Evolutionary conservation across 495 filamentous ascomycete genomes (phyloP).

Genomic region (Amphirosellinia nigrospora): DNA sequence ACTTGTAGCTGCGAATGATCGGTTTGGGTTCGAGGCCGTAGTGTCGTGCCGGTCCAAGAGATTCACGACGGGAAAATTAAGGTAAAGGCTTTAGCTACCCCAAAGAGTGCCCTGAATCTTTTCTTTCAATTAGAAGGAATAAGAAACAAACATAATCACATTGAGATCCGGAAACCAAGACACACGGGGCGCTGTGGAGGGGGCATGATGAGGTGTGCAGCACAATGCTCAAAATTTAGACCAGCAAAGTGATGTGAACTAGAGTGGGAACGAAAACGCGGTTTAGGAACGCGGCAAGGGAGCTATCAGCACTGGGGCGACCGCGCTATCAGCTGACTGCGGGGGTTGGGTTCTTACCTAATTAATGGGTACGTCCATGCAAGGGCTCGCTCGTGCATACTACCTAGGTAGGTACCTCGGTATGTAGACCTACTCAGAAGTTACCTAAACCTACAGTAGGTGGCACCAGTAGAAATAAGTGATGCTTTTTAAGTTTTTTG

Average conservation of each 20-base stretch:
- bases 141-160: neutral
- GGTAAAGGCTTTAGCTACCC: neutral
- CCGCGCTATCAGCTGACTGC: slow-evolving; percentile 42
- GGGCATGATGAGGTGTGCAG: neutral
- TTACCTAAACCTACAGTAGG: too few relatives aligned
- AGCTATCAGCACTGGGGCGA: slow-evolving; percentile 1
- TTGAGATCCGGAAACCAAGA: neutral
- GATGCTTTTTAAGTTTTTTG: neutral
- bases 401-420: too few relatives aligned
- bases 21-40: neutral
- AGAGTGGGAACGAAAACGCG: slow-evolving; percentile 31
- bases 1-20: neutral
- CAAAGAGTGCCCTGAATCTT: neutral
- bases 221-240: slow-evolving; percentile 16
- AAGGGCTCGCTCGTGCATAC: neutral
- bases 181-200: neutral
- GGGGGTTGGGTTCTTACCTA: slow-evolving; percentile 31
- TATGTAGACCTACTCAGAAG: too few relatives aligned
- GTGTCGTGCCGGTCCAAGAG: neutral
- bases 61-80: neutral
- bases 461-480: neutral
- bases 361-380: slow-evolving; percentile 25
- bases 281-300: slow-evolving; percentile 27
- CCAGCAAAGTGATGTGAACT: neutral
- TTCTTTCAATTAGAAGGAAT: neutral